Conservation (phyloP, 2,329 filamentous ascomycete species). For the Knoxdaviesia proteae region DNA sequence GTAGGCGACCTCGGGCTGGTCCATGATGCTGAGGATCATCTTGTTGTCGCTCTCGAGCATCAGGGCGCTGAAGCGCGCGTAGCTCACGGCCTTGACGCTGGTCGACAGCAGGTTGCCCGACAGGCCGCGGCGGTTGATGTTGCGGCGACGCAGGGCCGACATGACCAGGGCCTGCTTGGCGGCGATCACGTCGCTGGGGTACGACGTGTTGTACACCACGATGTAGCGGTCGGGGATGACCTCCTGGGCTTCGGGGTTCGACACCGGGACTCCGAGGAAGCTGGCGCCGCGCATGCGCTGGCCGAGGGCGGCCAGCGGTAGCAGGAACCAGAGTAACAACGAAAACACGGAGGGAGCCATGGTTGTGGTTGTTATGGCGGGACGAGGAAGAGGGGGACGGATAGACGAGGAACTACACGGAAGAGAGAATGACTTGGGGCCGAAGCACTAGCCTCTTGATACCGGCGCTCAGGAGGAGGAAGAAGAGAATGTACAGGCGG, state of each 20-base stretch:
- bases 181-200: constrained; percentile 23
- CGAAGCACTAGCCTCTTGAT: background rate
- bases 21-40: constrained; percentile 27
- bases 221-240: constrained; percentile 38
- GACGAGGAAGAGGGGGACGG: no score
- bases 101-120: constrained; percentile 26
- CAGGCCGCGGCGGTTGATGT: constrained; percentile 28
- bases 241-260: constrained; percentile 25
- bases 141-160: constrained; percentile 31
- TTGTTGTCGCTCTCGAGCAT: constrained; percentile 27
- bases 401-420: background rate
- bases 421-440: no score
- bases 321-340: constrained; percentile 7
- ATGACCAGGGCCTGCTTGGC: constrained; percentile 27
- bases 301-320: constrained; percentile 8
- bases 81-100: constrained; percentile 20
- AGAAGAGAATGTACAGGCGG: background rate
- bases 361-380: constrained; percentile 1
- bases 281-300: constrained; percentile 7
- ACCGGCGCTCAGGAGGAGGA: background rate
- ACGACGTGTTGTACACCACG: constrained; percentile 40
- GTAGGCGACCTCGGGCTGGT: constrained; percentile 26
- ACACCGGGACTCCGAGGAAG: constrained; percentile 22
- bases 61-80: constrained; percentile 28
- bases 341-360: constrained; percentile 7